phyloP scores from a whole-genome alignment of 371 early-diverging fungal genomes.

The Syncephalastrum sp. region DNA sequence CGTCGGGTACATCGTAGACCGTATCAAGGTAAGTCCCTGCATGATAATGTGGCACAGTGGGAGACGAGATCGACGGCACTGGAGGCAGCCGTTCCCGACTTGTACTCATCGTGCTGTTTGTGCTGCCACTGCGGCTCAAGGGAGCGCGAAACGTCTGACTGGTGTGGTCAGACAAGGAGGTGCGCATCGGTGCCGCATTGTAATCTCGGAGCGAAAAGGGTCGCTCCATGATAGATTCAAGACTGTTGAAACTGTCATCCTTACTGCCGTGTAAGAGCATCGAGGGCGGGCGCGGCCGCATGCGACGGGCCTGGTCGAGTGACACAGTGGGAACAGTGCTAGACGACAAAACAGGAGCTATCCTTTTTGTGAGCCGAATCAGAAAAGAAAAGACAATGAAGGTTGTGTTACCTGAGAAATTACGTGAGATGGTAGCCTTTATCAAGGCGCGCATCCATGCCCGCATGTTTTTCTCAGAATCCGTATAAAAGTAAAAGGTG shows the following conservation, averaged over 20 bases:
- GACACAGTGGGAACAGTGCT: constrained; percentile 68
- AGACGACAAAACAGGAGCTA: constrained; percentile 61
- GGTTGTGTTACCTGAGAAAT: constrained; percentile 39
- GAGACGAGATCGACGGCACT: no score
- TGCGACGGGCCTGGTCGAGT: constrained; percentile 59
- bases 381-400: neutral
- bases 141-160: no score
- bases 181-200: no score
- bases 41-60: no score
- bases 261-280: constrained; percentile 31
- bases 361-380: neutral
- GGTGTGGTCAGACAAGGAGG: no score
- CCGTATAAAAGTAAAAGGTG: constrained; percentile 66
- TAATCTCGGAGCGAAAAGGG: constrained; percentile 11
- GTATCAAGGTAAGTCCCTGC: no score
- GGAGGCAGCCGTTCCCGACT: no score
- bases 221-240: constrained; percentile 7
- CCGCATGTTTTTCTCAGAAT: constrained; percentile 51
- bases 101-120: constrained; percentile 9
- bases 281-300: constrained; percentile 68
- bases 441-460: constrained; percentile 69
- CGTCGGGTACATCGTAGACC: constrained; percentile 15
- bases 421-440: constrained; percentile 71
- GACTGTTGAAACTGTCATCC: constrained; percentile 1
- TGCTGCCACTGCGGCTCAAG: neutral